Evolutionary conservation across 306 rosid species (phyloP).

Genomic region (Pueraria montana): DNA sequence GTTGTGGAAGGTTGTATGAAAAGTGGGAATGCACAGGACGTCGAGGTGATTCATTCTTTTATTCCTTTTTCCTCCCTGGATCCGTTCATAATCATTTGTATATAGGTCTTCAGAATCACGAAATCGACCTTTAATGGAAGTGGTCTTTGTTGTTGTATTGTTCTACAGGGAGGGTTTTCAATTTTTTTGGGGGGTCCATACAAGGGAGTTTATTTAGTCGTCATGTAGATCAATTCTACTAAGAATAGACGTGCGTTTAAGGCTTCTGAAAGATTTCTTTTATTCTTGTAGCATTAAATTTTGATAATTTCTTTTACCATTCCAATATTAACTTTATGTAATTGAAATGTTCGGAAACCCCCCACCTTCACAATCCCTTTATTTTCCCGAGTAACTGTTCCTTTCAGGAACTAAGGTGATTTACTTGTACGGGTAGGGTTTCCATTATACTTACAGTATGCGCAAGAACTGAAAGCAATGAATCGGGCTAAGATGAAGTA

Average conservation of each 20-base stretch:
- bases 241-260: no score
- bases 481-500: no score
- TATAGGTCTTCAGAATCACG: constrained; percentile 57
- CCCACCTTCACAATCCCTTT: not conserved
- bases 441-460: no score
- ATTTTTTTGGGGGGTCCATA: constrained; percentile 24
- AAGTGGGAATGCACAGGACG: constrained; percentile 41
- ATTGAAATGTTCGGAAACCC: not conserved
- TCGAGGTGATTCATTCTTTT: no score
- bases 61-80: no score
- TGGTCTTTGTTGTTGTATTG: constrained; percentile 57
- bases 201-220: constrained; percentile 26
- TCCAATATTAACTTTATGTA: no score
- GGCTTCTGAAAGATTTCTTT: constrained; percentile 47
- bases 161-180: constrained; percentile 52
- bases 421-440: no score
- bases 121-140: constrained; percentile 55
- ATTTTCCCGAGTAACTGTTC: not conserved
- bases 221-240: constrained; percentile 44
- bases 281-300: constrained; percentile 55
- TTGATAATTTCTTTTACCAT: constrained; percentile 39
- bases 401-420: not conserved
- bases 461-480: no score
- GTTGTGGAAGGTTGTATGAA: constrained; percentile 43
- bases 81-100: constrained; percentile 53